Conservation (phyloP, 1,284 basidiomycete species). For the Austroboletus niveus region DNA sequence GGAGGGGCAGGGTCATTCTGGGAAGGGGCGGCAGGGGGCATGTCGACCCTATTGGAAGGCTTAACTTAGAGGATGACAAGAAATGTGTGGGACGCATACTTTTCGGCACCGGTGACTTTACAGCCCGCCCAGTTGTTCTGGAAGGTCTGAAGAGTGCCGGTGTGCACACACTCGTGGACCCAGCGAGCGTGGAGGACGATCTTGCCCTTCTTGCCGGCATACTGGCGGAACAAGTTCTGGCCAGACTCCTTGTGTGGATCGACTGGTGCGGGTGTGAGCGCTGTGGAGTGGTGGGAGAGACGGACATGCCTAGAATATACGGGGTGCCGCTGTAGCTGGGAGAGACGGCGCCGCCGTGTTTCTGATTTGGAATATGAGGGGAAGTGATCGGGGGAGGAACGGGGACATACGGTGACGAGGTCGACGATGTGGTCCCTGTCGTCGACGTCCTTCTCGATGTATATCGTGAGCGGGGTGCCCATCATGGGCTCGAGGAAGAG, state of each 20-base stretch:
- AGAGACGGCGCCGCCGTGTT: slow-evolving; percentile 69
- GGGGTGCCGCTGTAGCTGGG: slow-evolving; percentile 71
- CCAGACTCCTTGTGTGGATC: slow-evolving; percentile 76
- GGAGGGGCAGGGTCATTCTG: slow-evolving; percentile 32
- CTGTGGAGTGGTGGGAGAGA: slow-evolving; percentile 7
- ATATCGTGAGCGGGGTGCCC: slow-evolving; percentile 69
- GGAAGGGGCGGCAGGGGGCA: slow-evolving; percentile 33
- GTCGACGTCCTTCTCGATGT: slow-evolving; percentile 75
- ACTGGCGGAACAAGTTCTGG: slow-evolving; percentile 74
- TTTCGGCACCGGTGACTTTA: slow-evolving; percentile 72
- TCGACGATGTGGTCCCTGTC: slow-evolving; percentile 62
- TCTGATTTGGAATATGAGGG: slow-evolving; percentile 41
- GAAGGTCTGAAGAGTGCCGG: slow-evolving; percentile 66
- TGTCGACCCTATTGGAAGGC: slow-evolving; percentile 25
- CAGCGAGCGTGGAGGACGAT: slow-evolving; percentile 68
- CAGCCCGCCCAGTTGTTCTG: slow-evolving; percentile 73
- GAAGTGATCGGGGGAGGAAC: slow-evolving; percentile 4
- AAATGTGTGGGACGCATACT: slow-evolving; percentile 37
- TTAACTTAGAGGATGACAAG: slow-evolving; percentile 7
- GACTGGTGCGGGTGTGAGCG: slow-evolving; percentile 17
- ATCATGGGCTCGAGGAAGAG: slow-evolving; percentile 79
- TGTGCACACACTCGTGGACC: slow-evolving; percentile 71
- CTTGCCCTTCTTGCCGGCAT: slow-evolving; percentile 73
- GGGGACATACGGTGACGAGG: slow-evolving; percentile 52
- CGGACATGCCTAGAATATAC: slow-evolving; percentile 69